These are phyloP conservation scores for Candida methanosorbosa DNA, from an alignment of 805 yeast genomes.

Conservation along the genomic window DNA sequence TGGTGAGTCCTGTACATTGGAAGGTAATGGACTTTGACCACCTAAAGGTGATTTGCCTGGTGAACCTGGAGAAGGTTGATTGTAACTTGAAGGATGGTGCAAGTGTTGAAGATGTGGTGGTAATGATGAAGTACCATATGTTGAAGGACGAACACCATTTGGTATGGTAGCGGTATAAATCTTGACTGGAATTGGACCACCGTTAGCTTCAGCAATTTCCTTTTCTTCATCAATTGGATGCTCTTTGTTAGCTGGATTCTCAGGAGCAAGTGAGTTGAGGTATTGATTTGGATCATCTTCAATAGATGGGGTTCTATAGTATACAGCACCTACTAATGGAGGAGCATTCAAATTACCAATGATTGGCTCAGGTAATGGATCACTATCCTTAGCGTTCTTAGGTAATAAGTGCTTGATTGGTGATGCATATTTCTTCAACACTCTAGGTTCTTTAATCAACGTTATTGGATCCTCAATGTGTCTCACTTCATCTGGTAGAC, in stretches of 20 bases:
- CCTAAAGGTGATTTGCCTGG: too few relatives aligned
- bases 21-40: too few relatives aligned
- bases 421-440: constrained; percentile 68
- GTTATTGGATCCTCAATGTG: constrained; percentile 74
- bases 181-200: background rate
- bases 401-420: constrained; percentile 77
- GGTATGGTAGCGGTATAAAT: background rate
- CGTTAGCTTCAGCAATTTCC: background rate
- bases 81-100: too few relatives aligned
- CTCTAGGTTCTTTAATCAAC: constrained; percentile 56
- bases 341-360: constrained; percentile 83
- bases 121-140: too few relatives aligned
- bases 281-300: constrained; percentile 82
- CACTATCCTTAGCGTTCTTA: constrained; percentile 59
- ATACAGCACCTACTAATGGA: constrained; percentile 90
- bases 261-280: constrained; percentile 15
- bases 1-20: too few relatives aligned
- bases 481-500: constrained; percentile 93
- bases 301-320: constrained; percentile 61
- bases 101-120: background rate
- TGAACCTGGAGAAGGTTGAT: too few relatives aligned
- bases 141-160: background rate
- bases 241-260: background rate
- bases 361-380: constrained; percentile 75
- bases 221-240: background rate